Evolutionary conservation across 495 filamentous ascomycete species (phyloP), one percentile per base, ranked within the genome.

Genomic region (Penicillium arizonense): DNA sequence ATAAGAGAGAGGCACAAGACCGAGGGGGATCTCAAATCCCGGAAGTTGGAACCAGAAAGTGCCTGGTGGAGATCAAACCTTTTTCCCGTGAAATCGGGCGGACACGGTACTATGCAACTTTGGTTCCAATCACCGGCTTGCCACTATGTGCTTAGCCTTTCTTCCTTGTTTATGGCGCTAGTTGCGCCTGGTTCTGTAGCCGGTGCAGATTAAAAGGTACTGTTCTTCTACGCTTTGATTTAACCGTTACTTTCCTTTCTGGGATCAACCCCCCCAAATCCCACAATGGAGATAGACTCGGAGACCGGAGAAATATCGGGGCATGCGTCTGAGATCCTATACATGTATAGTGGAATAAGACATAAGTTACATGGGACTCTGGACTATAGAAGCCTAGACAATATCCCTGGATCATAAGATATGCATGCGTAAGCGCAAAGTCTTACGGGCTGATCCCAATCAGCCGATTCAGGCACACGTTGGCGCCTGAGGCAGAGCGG

Each of bases 61-160:
- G 12, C 6, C 26, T 18, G 42, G 50, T 57, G 54, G 47, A 57
- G 49, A 46, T 43, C 44, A 55, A 34, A 35, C 50, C 18, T 18
- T 50, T 47, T 47, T 37, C 14, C 23, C 28, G 28, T 30, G 28
- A 30, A 30, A 30, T 38, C 49, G 44, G 51, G 51, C 44, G 51
- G 51, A 54, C 28, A 54, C 42, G 42, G 50, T 39, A 16, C 33
- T 18, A n/a, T 42, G 11, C 37, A 21, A 41, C 28, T 8, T 30
- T 12, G 37, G 47, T 37, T 24, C 21, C 21, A 23, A 13, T 14
- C 12, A 47, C 18, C 9, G 13, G 8, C n/a, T 46, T 52, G 30
- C 46, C 35, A 48, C 35, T 38, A 14, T 48, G 35, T 30, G 6
- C 10, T 10, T 18, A 32, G 14, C 4, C 3, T 43, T 28, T 11